Conservation (phyloP, 2,329 filamentous ascomycete genomes). For the Penicillium sp. region DNA sequence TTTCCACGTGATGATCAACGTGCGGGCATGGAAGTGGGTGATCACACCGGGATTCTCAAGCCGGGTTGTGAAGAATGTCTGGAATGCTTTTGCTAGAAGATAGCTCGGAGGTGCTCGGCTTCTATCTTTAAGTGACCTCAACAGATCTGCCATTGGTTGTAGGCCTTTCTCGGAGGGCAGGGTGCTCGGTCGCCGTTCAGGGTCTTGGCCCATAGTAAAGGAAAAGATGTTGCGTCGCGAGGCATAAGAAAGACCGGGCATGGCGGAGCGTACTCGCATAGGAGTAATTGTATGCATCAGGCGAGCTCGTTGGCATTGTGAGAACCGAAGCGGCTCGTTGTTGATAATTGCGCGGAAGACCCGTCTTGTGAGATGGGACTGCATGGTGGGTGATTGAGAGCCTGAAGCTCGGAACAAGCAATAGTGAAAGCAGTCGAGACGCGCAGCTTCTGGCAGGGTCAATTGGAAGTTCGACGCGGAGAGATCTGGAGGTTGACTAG, state of each 20-base stretch:
- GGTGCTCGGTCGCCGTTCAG: conserved; percentile 55
- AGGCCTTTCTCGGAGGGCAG: conserved; percentile 65
- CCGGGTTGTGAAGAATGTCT: conserved; percentile 63
- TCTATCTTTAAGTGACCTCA: conserved; percentile 62
- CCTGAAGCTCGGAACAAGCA: not conserved
- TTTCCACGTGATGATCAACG: conserved; percentile 61
- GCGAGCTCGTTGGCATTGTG: conserved; percentile 37
- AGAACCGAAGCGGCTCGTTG: conserved; percentile 45
- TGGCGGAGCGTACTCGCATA: conserved; percentile 31
- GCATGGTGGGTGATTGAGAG: conserved; percentile 36
- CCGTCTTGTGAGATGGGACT: conserved; percentile 46
- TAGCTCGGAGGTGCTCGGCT: conserved; percentile 64
- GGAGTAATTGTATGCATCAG: conserved; percentile 35
- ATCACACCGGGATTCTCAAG: conserved; percentile 51
- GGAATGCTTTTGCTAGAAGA: conserved; percentile 68
- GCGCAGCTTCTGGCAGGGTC: too few species aligned
- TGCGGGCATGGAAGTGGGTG: conserved; percentile 68
- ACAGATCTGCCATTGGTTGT: conserved; percentile 69
- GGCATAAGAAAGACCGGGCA: conserved; percentile 38
- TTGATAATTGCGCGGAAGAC: conserved; percentile 50
- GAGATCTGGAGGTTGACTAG: conserved; percentile 18
- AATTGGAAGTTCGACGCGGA: conserved; percentile 21
- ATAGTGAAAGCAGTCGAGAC: not conserved
- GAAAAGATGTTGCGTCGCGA: conserved; percentile 37
- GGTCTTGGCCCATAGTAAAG: conserved; percentile 46